Conservation (phyloP, 495 filamentous ascomycete genomes). For the Penicillium mononematosum region DNA sequence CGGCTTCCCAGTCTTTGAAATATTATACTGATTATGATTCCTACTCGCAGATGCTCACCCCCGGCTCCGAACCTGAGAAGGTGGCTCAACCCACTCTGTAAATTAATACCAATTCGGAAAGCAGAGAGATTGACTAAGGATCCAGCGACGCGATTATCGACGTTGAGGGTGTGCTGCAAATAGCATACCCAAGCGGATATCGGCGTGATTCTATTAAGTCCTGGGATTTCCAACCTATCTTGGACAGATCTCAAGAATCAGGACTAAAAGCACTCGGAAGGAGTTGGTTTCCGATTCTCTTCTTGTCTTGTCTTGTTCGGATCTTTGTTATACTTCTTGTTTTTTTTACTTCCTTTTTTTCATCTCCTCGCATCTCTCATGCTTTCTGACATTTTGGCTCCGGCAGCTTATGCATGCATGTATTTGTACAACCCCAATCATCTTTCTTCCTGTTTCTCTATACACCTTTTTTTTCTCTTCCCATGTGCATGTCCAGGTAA, state of each 20-base stretch:
- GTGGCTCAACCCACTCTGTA: slow-evolving; percentile 44
- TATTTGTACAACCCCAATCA: slow-evolving; percentile 45
- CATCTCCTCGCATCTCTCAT: slow-evolving; percentile 27
- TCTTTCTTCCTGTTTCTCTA: slow-evolving; percentile 27
- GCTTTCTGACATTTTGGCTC: slow-evolving; percentile 34
- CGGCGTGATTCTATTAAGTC: background rate
- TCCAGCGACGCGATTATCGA: slow-evolving; percentile 11
- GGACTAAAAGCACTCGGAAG: background rate
- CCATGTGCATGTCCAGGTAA: slow-evolving; percentile 34
- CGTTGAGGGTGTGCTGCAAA: slow-evolving; percentile 2
- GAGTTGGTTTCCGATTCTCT: background rate
- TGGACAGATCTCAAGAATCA: background rate
- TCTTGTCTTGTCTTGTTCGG: slow-evolving; percentile 6
- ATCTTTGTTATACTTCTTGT: slow-evolving; percentile 14
- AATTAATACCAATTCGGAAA: slow-evolving; percentile 31
- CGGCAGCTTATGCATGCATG: slow-evolving; percentile 46
- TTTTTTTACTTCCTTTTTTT: slow-evolving; percentile 22
- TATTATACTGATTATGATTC: slow-evolving; percentile 16
- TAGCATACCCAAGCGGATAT: background rate
- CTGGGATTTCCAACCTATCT: slow-evolving; percentile 1
- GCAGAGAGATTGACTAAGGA: slow-evolving; percentile 15
- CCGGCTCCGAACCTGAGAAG: slow-evolving; percentile 38
- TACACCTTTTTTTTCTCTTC: slow-evolving; percentile 24
- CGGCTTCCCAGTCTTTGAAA: background rate
- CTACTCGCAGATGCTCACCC: slow-evolving; percentile 45